Percentiles rank a stretch among this genome's conserved stretches.
Evolutionary conservation across 164 flowering plant genomes (phyloP).

Genomic region (Aristolochia californica): DNA sequence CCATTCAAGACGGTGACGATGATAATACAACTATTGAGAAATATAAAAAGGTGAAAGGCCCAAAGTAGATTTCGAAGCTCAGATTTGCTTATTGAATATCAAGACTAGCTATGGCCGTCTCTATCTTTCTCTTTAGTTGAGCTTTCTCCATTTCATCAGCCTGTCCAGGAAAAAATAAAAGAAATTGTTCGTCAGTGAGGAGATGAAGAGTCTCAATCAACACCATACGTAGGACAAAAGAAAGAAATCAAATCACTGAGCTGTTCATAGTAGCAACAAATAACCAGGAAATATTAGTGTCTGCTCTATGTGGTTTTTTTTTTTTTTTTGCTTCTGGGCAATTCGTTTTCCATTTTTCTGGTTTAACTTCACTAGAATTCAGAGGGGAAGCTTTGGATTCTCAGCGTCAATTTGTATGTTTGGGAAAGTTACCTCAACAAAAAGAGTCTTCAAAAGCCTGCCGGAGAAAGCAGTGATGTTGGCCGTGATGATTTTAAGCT

Average conservation of each 20-base stretch:
- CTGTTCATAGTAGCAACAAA: too few species aligned
- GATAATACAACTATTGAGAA: background rate
- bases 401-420: too few species aligned
- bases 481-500: conserved; percentile 61
- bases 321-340: too few species aligned
- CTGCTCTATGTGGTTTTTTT: too few species aligned
- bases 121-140: conserved; percentile 33
- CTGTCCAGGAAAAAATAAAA: conserved; percentile 22
- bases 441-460: conserved; percentile 54
- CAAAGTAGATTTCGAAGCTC: conserved; percentile 12
- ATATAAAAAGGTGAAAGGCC: background rate
- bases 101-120: conserved; percentile 45
- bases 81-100: conserved; percentile 39
- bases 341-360: too few species aligned
- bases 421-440: conserved; percentile 47
- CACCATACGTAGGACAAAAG: too few species aligned
- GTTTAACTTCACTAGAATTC: too few species aligned
- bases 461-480: conserved; percentile 61
- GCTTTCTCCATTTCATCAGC: conserved; percentile 59
- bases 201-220: too few species aligned
- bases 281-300: too few species aligned
- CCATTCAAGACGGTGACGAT: background rate
- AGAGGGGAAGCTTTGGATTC: too few species aligned
- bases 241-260: too few species aligned
- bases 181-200: too few species aligned